Percentiles rank a stretch among this genome's conserved stretches.
Conservation (phyloP, 176 grass and related monocot genomes). For the Phragmites australis region DNA sequence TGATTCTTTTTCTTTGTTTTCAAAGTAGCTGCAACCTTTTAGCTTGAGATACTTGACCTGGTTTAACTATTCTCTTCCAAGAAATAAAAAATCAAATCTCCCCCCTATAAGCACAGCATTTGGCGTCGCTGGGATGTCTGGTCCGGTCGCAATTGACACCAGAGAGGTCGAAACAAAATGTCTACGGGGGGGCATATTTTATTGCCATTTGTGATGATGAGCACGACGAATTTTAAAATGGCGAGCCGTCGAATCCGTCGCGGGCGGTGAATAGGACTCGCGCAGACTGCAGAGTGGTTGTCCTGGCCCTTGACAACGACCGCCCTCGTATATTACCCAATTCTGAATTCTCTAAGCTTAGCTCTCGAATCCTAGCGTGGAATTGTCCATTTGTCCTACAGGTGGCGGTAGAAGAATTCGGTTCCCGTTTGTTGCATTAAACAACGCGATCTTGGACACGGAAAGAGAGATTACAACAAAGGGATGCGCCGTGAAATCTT, state of each 20-base stretch:
- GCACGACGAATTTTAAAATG: constrained; percentile 38
- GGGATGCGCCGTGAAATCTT: constrained; percentile 25
- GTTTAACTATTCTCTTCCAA: background rate
- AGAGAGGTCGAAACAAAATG: constrained; percentile 6
- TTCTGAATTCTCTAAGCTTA: constrained; percentile 29
- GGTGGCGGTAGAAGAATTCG: constrained; percentile 39
- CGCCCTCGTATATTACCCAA: background rate
- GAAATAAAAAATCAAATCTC: background rate
- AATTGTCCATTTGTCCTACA: constrained; percentile 49
- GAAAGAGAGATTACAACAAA: background rate
- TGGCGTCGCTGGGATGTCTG: constrained; percentile 26
- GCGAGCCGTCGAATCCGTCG: constrained; percentile 39
- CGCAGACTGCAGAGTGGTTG: constrained; percentile 35
- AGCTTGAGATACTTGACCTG: constrained; percentile 27
- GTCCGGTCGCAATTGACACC: constrained; percentile 10
- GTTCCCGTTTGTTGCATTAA: background rate
- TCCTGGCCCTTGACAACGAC: constrained; percentile 41
- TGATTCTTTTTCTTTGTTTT: background rate
- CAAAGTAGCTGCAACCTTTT: background rate
- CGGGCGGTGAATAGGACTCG: constrained; percentile 40
- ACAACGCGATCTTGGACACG: constrained; percentile 24
- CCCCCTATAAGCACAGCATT: background rate
- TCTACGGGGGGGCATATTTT: background rate
- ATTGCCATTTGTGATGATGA: constrained; percentile 39
- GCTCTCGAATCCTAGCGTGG: constrained; percentile 26